Base-by-base conservation (phyloP, 306 rosid species). In the Oemleria cerasiformis region DNA sequence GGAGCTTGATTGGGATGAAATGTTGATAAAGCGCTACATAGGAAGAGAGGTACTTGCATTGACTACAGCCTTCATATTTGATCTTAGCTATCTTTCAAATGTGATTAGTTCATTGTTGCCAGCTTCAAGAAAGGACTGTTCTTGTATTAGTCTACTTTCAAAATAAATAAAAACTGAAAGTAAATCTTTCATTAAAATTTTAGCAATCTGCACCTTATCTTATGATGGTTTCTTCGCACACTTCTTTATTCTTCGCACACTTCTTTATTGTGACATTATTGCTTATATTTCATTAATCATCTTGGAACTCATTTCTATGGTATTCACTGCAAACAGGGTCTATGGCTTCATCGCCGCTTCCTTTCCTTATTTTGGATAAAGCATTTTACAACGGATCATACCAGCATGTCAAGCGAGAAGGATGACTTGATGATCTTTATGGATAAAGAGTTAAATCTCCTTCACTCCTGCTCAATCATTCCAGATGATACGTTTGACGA, bases 271-370 rank as follows among this genome's bases (percentile, higher is more conserved):
- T 53, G 8, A 53, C 30, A 53, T 8, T 19, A 53, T 19, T 53
- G 57, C 8, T 11, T 51, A 17, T 4, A 9, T 30, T 60, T 60
- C 13, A 60, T 43, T 16, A 16, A 60, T 60, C 43, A 36, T 60
- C 12, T 60, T 16, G 7, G 65, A 58, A 7, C 19, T 15, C 61
- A 45, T 12, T 44, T 53, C 25, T 64, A 21, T 74, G 43, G 45
- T 70, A 65, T 75, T 62, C 11, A 6, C 49, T 71, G 59, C 51
- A 36, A 69, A 77, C 91, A 89, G 98, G 92, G 91, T 70, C 68
- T 91, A 53, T 94, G 98, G 98, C 97, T 94, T 87, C 96, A 91
- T 76, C 95, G 91, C 0, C 94, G 95, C 76, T 87, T 94, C 82
- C 91, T 91, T 68, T 85, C 95, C 53, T 38, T 65, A 71, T 77